Conservation (phyloP, 768 basidiomycete genomes). For the Gelatoporia subvermispora region DNA sequence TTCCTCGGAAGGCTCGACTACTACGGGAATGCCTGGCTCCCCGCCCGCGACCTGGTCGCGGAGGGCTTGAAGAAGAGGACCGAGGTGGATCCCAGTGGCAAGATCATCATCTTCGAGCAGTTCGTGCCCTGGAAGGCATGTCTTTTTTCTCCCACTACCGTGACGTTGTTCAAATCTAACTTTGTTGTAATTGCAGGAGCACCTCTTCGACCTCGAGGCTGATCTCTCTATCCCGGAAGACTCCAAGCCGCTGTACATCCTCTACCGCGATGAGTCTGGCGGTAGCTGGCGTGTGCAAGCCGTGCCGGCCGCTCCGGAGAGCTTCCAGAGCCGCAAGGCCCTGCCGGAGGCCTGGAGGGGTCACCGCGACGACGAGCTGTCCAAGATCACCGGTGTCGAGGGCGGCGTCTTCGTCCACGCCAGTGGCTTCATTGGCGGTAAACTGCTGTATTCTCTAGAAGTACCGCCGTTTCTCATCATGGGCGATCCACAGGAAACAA, state of each 20-base stretch:
- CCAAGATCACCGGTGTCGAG: constrained; percentile 65
- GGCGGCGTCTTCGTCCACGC: constrained; percentile 93
- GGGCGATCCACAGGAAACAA: constrained; percentile 57
- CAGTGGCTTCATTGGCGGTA: constrained; percentile 94
- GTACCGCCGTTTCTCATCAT: neutral
- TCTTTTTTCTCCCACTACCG: neutral
- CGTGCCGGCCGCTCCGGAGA: constrained; percentile 74
- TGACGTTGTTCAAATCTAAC: constrained; percentile 1
- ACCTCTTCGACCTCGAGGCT: constrained; percentile 82
- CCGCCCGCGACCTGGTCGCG: constrained; percentile 77
- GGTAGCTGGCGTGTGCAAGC: constrained; percentile 91
- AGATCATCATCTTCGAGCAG: constrained; percentile 72
- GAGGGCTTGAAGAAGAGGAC: constrained; percentile 53
- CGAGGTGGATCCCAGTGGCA: constrained; percentile 59
- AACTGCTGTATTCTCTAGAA: constrained; percentile 1
- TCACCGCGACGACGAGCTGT: constrained; percentile 78
- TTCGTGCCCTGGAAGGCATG: constrained; percentile 87
- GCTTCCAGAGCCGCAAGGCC: constrained; percentile 88
- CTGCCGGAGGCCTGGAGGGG: constrained; percentile 94
- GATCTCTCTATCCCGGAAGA: constrained; percentile 42
- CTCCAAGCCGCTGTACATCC: constrained; percentile 69
- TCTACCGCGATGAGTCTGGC: constrained; percentile 82
- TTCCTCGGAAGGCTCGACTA: constrained; percentile 77
- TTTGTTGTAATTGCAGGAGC: constrained; percentile 48
- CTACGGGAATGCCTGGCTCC: constrained; percentile 87